Evolutionary conservation across 805 yeast genomes (phyloP), one percentile per base, ranked within the genome.

Genomic region (Teunomyces aglyptinius): DNA sequence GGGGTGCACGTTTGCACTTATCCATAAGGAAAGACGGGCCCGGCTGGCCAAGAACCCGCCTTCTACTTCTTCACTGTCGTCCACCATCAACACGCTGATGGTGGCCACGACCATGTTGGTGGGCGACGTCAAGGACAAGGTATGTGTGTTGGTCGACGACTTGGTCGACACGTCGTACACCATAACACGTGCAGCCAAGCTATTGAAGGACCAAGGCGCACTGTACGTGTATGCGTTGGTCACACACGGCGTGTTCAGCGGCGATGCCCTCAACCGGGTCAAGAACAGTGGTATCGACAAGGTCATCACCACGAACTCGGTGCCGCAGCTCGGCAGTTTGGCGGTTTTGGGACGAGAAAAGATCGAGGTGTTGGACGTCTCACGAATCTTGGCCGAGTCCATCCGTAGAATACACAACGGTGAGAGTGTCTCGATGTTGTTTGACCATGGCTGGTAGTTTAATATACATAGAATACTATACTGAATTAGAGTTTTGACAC

Each of bases 391-490:
- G 57, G 97, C 95, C 13, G 99, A 94, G 67, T 92, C 97, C 1
- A 89, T 94, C 38, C 78, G 99, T 64, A 78, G 99, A 65, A 92
- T 94, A 43, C 96, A 94, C 66, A 94, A 94, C 57, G 99, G 99
- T 55, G 99, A 94, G 71, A 83, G 92, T 12, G 96, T 94, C 13
- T 85, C 96, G 15, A 86, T 89, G 88, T 73, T 94, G 50, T 94
- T 91, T 68, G 97, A 90, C 58, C 91, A 87, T 56, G 95, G 82
- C 2, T 77, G 82, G 81, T 80, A 53, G 11, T 24, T 8, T 24
- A 24, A 6, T 6, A 7, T 24, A 24, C 26, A 24, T 24, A 24
- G 26, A 24, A 6, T 24, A 24, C 26, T 24, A 7, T 24, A 24
- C 11, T 24, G 26, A 24, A 24, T 24, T 24, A 24, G 26, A 24